A percentile compares a stretch with the other conserved stretches of the same genome.
Evolutionary conservation across 108 stramenopile genomes (phyloP).

Genomic region (Nitzschia sp.): DNA sequence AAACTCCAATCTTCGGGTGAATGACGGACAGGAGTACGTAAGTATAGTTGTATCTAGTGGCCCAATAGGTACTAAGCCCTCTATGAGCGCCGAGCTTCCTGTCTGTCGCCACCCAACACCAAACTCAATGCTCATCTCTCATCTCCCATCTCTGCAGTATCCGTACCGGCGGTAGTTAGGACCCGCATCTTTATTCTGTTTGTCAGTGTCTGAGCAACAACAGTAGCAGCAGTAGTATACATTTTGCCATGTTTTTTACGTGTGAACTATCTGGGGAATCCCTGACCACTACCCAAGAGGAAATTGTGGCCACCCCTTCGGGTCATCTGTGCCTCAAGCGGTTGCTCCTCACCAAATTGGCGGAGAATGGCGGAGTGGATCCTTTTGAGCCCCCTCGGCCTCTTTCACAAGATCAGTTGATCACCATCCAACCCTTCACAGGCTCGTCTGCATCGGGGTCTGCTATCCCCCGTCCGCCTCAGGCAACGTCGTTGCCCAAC

Average conservation of each 20-base stretch:
- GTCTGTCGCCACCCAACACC: no score
- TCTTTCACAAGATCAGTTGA: slow-evolving; percentile 58
- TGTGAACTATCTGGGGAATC: slow-evolving; percentile 75
- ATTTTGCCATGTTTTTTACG: slow-evolving; percentile 35
- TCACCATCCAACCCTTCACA: slow-evolving; percentile 25
- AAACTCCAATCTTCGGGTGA: no score
- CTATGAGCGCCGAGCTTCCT: no score
- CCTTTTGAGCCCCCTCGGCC: slow-evolving; percentile 62
- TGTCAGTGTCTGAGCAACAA: no score
- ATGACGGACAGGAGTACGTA: no score
- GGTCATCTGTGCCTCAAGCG: slow-evolving; percentile 70
- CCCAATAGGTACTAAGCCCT: no score
- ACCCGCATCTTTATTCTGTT: no score
- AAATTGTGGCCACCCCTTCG: slow-evolving; percentile 78
- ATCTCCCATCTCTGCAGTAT: no score
- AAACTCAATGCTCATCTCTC: no score
- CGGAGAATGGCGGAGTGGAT: slow-evolving; percentile 77
- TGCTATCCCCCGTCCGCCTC: slow-evolving; percentile 21
- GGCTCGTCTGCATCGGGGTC: not conserved
- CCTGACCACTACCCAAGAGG: slow-evolving; percentile 31
- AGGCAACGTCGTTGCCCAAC: slow-evolving; percentile 60
- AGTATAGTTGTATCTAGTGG: no score
- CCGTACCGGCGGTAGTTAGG: no score
- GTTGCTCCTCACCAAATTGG: slow-evolving; percentile 64
- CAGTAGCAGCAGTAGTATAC: no score